Percentiles rank a stretch among this genome's conserved stretches.
phyloP scores from a whole-genome alignment of 2,329 filamentous ascomycete species.

The Penicillium sp. region DNA sequence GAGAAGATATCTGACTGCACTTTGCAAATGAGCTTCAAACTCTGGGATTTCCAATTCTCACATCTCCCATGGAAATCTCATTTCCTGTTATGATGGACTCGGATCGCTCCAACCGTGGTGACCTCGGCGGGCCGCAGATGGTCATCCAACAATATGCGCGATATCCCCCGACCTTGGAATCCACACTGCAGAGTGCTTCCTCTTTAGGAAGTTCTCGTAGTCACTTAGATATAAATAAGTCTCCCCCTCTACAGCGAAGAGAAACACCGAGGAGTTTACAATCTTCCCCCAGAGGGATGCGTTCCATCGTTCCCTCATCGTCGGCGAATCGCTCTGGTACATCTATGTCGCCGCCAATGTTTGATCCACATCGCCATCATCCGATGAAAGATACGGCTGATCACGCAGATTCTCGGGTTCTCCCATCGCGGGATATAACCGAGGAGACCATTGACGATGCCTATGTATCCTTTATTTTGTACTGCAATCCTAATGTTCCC shows the following conservation, averaged over 20 bases:
- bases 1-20: conserved; percentile 1
- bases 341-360: conserved; percentile 44
- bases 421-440: conserved; percentile 70
- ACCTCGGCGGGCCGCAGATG: conserved; percentile 29
- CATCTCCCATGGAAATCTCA: conserved; percentile 32
- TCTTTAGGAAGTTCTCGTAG: conserved; percentile 38
- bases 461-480: conserved; percentile 81
- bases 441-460: conserved; percentile 75
- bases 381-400: conserved; percentile 33
- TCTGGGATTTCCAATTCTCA: not conserved
- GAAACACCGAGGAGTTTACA: conserved; percentile 41
- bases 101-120: conserved; percentile 27
- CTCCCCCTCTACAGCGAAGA: conserved; percentile 40
- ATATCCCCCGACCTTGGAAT: conserved; percentile 37
- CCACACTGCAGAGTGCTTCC: conserved; percentile 39
- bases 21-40: not conserved
- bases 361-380: conserved; percentile 33
- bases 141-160: conserved; percentile 43
- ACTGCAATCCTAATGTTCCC: conserved; percentile 83
- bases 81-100: conserved; percentile 33
- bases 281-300: conserved; percentile 38
- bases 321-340: conserved; percentile 34
- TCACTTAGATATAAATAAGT: conserved; percentile 33
- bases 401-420: conserved; percentile 49
- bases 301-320: conserved; percentile 28